Conservation (phyloP, 768 basidiomycete species). For the Pleurotus eryngii region DNA sequence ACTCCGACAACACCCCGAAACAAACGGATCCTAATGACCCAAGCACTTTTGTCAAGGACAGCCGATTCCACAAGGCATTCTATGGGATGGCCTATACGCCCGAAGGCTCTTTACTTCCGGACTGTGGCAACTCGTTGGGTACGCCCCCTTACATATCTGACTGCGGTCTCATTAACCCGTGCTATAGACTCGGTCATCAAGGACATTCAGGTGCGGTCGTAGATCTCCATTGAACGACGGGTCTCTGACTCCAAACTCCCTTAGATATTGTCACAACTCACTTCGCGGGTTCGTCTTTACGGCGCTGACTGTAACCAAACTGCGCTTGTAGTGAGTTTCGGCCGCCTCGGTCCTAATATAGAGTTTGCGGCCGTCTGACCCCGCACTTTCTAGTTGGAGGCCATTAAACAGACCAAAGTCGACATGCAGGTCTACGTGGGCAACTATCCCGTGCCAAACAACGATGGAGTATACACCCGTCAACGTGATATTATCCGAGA, state of each 20-base stretch:
- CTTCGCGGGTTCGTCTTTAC: constrained; percentile 79
- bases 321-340: constrained; percentile 57
- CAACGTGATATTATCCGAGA: constrained; percentile 67
- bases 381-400: constrained; percentile 57
- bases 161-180: neutral
- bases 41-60: constrained; percentile 70
- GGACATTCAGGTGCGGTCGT: constrained; percentile 60
- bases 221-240: neutral
- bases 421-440: constrained; percentile 79
- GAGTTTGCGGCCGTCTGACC: neutral
- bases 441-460: constrained; percentile 61
- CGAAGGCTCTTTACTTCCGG: constrained; percentile 62
- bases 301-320: constrained; percentile 87
- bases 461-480: constrained; percentile 68
- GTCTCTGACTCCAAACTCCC: neutral
- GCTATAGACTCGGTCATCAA: constrained; percentile 51
- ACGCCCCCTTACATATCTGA: constrained; percentile 7
- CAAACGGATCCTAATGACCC: constrained; percentile 60
- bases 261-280: constrained; percentile 83
- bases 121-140: constrained; percentile 58
- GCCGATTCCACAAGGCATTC: constrained; percentile 67
- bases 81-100: constrained; percentile 91
- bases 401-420: constrained; percentile 87
- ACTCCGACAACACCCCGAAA: constrained; percentile 13
- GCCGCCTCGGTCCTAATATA: neutral